These are phyloP conservation scores for Lolium rigidum DNA, from an alignment of 176 grass and related monocot species.

Conservation along the genomic window DNA sequence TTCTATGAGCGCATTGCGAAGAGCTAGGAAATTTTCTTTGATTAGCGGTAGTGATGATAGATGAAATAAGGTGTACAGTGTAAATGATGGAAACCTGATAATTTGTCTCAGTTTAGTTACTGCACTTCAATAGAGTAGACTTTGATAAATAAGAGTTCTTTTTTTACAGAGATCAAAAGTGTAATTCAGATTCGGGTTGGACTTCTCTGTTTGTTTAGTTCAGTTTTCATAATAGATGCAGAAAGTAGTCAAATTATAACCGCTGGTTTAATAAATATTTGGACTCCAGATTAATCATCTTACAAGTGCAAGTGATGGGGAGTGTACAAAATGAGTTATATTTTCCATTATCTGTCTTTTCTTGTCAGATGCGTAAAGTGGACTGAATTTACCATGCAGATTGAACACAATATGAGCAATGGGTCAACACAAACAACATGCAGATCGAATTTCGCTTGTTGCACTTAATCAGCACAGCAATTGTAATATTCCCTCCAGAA, in stretches of 20 bases:
- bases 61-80: slow-evolving; percentile 24
- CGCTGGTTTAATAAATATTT: not conserved
- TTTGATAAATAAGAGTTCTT: not conserved
- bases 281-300: not conserved
- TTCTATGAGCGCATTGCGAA: slow-evolving; percentile 70
- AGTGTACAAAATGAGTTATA: not conserved
- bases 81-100: not conserved
- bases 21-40: slow-evolving; percentile 18
- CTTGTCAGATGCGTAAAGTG: no score
- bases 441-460: no score
- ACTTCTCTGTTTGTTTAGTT: not conserved
- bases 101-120: not conserved
- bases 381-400: no score
- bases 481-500: no score
- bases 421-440: no score
- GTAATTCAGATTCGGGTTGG: not conserved
- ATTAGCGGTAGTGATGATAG: not conserved
- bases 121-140: slow-evolving; percentile 6
- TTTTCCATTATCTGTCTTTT: no score
- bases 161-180: not conserved
- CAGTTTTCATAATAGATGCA: not conserved
- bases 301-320: not conserved
- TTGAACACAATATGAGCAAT: no score
- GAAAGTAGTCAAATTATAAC: not conserved
- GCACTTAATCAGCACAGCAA: no score